Base-by-base conservation (phyloP, 169 alveolate genomes). In the Eimeria mitis region DNA sequence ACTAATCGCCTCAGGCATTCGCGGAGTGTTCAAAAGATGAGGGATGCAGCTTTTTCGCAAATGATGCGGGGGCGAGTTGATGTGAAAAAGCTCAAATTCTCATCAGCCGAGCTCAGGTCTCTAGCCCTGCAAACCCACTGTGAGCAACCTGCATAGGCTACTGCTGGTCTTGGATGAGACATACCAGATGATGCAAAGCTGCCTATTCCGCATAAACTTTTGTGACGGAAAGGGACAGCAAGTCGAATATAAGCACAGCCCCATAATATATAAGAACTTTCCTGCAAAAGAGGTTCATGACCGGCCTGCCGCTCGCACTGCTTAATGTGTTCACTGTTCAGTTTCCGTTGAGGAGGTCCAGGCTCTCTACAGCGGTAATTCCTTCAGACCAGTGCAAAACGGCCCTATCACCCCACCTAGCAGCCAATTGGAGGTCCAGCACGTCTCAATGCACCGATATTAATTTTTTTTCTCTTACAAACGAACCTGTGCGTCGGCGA, bases 301-400 rank as follows among this genome's bases (percentile, higher is more conserved):
- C 52, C 0, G 40, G 54, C 3, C 2, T 84, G 75, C 65, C 40
- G 1, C 11, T 81, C 47, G 49, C n/a, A 71, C 73, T 68, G 47
- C 31, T 28, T 34, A 70, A 6, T 87, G 31, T 42, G 81, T 40
- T 75, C 31, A 2, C 2, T 63, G 42, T 28, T 31, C 92, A 92
- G 96, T 92, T 76, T 78, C 94, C 23, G 76, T 68, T 61, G 96
- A 92, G 54, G 96, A 92, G 37, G 94, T 92, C 40, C 96, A 92
- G 73, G 96, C 78, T 25, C 71, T 92, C 40, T 92, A 92, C 94
- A 63, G 94, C 63, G 78, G 94, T 70, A 89, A 89, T 28, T 42
- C 34, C 68, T 87, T 11, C 21, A 31, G 75, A 25, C 3, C 49
- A 37, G 65, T 14, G 25, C 81, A n/a, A n/a, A n/a, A n/a, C n/a